A percentile compares a stretch with the other conserved stretches of the same genome.
These are phyloP conservation scores for Penicillium malachiteum DNA, from an alignment of 495 filamentous ascomycete species.

Conservation along the genomic window DNA sequence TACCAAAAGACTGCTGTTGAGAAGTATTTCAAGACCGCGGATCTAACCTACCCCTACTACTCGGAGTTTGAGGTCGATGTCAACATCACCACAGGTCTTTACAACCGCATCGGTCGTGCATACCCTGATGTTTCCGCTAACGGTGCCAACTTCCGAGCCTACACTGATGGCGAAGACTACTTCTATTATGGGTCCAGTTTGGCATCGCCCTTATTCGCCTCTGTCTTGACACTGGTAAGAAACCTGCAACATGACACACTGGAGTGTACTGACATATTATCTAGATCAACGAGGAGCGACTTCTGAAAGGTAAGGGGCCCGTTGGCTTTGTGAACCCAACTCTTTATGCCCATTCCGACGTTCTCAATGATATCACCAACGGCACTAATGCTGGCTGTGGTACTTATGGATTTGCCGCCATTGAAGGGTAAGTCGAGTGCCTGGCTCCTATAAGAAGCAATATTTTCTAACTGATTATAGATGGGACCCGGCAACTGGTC, in stretches of 20 bases:
- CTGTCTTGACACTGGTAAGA: constrained; percentile 47
- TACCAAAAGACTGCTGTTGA: constrained; percentile 58
- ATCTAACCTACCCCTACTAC: constrained; percentile 45
- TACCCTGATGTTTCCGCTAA: constrained; percentile 66
- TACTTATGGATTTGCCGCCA: constrained; percentile 49
- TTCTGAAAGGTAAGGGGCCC: constrained; percentile 43
- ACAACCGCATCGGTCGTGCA: constrained; percentile 58
- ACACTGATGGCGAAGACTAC: constrained; percentile 34
- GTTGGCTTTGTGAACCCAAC: constrained; percentile 55
- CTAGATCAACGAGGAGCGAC: constrained; percentile 48
- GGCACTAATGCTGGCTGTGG: constrained; percentile 50
- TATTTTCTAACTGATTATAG: constrained; percentile 1
- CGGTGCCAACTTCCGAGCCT: constrained; percentile 54
- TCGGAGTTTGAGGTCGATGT: constrained; percentile 32
- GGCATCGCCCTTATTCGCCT: constrained; percentile 55
- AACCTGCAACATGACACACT: no score
- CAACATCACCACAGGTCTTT: constrained; percentile 48
- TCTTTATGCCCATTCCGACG: constrained; percentile 45
- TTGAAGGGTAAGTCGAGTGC: constrained; percentile 30
- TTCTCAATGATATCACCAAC: constrained; percentile 50
- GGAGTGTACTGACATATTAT: not conserved
- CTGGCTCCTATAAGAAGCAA: not conserved
- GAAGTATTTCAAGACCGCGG: constrained; percentile 48
- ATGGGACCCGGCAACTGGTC: constrained; percentile 55
- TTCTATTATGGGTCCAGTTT: constrained; percentile 55